Evolutionary conservation across 108 stramenopile species (phyloP).

Genomic region (Skeletonema tropicum): DNA sequence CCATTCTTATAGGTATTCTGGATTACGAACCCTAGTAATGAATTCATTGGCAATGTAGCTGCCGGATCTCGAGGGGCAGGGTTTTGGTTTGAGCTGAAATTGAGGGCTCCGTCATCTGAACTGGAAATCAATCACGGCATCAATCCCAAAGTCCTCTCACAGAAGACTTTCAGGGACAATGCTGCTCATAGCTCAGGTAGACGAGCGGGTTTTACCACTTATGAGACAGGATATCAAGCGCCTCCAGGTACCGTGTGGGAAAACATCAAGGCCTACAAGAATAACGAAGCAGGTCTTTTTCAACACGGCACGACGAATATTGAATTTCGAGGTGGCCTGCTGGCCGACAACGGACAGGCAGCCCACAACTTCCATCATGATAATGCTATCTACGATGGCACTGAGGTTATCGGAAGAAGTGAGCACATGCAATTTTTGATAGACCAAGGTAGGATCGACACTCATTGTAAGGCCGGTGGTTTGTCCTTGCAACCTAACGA

Average conservation of each 20-base stretch:
- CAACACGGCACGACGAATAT: conserved; percentile 38
- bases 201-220: conserved; percentile 22
- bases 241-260: conserved; percentile 6
- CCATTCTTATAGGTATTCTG: conserved; percentile 12
- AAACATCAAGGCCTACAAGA: conserved; percentile 23
- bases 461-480: conserved; percentile 10
- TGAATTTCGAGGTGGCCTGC: conserved; percentile 13
- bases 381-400: conserved; percentile 25
- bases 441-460: conserved; percentile 7
- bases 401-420: conserved; percentile 25
- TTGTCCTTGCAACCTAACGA: conserved; percentile 15
- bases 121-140: not conserved
- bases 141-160: not conserved
- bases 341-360: conserved; percentile 34
- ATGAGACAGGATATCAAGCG: conserved; percentile 27
- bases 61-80: conserved; percentile 34
- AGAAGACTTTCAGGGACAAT: conserved; percentile 36
- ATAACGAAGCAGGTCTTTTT: conserved; percentile 28
- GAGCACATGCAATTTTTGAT: conserved; percentile 24
- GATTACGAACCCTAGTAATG: conserved; percentile 49
- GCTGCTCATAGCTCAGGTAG: conserved; percentile 22
- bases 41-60: conserved; percentile 41
- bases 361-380: conserved; percentile 6
- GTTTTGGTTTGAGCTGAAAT: conserved; percentile 29
- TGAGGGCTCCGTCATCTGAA: conserved; percentile 17